A percentile compares a stretch with the other conserved stretches of the same genome.
Evolutionary conservation across 192 early-diverging fungal species (phyloP).

Genomic region (Coemansia sp.): DNA sequence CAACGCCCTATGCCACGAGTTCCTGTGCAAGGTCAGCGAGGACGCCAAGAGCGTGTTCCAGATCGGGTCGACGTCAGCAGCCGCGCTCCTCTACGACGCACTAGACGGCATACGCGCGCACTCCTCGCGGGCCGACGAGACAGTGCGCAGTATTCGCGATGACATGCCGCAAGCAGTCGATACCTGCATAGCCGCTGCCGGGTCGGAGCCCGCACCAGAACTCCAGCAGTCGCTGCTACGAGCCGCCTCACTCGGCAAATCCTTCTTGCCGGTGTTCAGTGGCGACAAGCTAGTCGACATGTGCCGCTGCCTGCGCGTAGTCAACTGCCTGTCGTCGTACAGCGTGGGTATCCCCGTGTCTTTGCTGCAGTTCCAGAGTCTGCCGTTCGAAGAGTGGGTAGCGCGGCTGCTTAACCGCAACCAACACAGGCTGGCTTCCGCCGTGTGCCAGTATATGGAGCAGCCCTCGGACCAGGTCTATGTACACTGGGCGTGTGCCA

Average conservation of each 20-base stretch:
- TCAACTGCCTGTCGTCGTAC: conserved; percentile 85
- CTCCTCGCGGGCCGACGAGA: conserved; percentile 89
- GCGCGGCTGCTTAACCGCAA: conserved; percentile 82
- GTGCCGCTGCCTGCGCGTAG: conserved; percentile 80
- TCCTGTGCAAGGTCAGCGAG: conserved; percentile 76
- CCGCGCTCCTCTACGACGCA: conserved; percentile 90
- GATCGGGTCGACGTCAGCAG: conserved; percentile 92
- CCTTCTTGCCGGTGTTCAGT: conserved; percentile 85
- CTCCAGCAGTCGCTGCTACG: conserved; percentile 78
- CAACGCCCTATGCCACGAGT: conserved; percentile 74
- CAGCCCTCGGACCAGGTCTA: conserved; percentile 78
- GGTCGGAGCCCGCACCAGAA: conserved; percentile 75
- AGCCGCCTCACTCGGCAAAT: conserved; percentile 93
- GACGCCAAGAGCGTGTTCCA: conserved; percentile 70
- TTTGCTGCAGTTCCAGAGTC: conserved; percentile 68
- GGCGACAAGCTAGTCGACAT: conserved; percentile 85
- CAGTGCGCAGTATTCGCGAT: conserved; percentile 81
- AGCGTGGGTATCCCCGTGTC: conserved; percentile 91
- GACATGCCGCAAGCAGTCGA: conserved; percentile 88
- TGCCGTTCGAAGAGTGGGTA: conserved; percentile 82
- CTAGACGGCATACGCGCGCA: conserved; percentile 68
- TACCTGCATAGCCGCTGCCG: conserved; percentile 89
- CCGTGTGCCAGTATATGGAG: conserved; percentile 81
- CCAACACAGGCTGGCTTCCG: conserved; percentile 82
- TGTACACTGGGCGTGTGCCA: conserved; percentile 96